Conservation (phyloP, 352 stramenopile genomes). For the Phytophthora melonis region DNA sequence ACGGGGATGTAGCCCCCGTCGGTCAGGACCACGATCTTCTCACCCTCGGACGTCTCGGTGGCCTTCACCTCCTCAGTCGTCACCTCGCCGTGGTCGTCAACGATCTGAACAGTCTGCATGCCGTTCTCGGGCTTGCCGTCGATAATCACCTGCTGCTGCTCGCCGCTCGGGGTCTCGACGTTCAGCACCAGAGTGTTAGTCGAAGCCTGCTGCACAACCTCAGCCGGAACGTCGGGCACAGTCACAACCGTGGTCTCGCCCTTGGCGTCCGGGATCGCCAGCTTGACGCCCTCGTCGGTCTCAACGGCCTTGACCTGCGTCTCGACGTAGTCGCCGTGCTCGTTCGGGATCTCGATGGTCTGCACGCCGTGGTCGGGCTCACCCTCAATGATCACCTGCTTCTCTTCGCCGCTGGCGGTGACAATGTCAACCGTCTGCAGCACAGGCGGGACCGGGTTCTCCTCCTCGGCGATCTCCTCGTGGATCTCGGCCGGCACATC, state of each 20-base stretch:
- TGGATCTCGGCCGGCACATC: background rate
- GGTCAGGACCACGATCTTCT: background rate
- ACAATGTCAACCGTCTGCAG: background rate
- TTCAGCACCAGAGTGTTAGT: background rate
- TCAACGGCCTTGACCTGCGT: slow-evolving; percentile 2
- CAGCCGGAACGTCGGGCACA: background rate
- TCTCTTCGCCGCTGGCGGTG: background rate
- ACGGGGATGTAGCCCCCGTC: background rate
- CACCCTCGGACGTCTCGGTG: background rate
- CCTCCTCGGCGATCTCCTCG: background rate
- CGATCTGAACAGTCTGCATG: slow-evolving; percentile 3
- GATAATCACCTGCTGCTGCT: slow-evolving; percentile 5
- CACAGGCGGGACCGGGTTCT: background rate
- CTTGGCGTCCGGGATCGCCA: background rate
- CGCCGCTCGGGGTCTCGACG: slow-evolving; percentile 1
- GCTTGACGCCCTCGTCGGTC: slow-evolving; percentile 1
- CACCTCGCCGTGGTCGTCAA: background rate
- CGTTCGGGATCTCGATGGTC: slow-evolving; percentile 10
- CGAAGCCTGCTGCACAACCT: slow-evolving; percentile 23
- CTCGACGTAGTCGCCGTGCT: background rate
- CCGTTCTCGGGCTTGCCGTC: slow-evolving; percentile 2
- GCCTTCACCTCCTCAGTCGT: background rate
- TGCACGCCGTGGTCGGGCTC: slow-evolving; percentile 7
- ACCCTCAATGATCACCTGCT: slow-evolving; percentile 15
- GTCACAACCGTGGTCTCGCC: background rate